Percentiles rank a stretch among this genome's conserved stretches.
Conservation (phyloP, 495 filamentous ascomycete genomes). For the Neurospora sp. region DNA sequence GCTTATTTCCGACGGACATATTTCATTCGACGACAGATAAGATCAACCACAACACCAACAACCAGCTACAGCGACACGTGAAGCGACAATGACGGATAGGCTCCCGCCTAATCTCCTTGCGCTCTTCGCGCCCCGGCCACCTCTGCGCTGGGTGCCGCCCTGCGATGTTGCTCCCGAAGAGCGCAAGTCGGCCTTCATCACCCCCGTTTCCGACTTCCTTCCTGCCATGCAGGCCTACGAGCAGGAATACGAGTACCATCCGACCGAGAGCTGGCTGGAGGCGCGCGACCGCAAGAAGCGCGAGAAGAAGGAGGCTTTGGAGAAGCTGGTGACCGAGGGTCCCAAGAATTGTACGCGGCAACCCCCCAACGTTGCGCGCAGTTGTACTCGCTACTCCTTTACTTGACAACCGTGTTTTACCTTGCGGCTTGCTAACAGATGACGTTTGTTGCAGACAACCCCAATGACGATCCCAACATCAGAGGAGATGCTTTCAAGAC, state of each 20-base stretch:
- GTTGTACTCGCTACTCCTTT: background rate
- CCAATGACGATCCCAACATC: slow-evolving; percentile 69
- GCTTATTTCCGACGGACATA: background rate
- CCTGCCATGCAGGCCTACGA: slow-evolving; percentile 58
- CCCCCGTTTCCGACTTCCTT: slow-evolving; percentile 64
- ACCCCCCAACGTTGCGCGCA: slow-evolving; percentile 3
- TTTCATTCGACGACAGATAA: background rate
- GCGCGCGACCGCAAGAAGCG: slow-evolving; percentile 63
- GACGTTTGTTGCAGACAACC: slow-evolving; percentile 43
- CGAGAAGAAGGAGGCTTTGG: slow-evolving; percentile 61
- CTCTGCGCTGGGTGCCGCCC: slow-evolving; percentile 81
- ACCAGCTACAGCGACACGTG: background rate
- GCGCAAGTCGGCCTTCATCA: slow-evolving; percentile 59
- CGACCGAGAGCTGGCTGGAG: slow-evolving; percentile 91
- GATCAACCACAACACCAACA: background rate
- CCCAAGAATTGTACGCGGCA: slow-evolving; percentile 54
- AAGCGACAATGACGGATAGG: slow-evolving; percentile 73
- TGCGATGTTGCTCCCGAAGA: slow-evolving; percentile 76
- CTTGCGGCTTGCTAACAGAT: slow-evolving; percentile 2
- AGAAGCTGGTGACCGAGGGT: slow-evolving; percentile 55
- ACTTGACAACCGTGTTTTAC: background rate
- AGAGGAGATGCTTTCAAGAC: slow-evolving; percentile 92
- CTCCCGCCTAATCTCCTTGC: slow-evolving; percentile 85
- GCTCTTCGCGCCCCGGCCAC: slow-evolving; percentile 88
- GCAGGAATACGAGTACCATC: slow-evolving; percentile 60